Evolutionary conservation across 768 basidiomycete species (phyloP), one percentile per base, ranked within the genome.

Genomic region (Amanita pallidorosea): DNA sequence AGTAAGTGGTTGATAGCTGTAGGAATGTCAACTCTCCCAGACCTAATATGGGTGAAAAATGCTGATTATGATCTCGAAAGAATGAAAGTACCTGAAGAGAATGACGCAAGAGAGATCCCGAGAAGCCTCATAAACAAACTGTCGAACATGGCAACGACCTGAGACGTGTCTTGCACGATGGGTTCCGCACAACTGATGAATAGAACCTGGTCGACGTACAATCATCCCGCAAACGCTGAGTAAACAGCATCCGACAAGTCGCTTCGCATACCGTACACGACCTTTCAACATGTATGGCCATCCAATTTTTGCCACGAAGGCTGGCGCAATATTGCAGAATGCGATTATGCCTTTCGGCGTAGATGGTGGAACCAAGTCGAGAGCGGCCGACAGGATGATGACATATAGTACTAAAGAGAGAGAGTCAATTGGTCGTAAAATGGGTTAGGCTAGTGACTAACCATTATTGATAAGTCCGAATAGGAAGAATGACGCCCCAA

Each of bases 401-500:
- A 99, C 95, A 67, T 98, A 96, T 51, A 95, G 73, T 4, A 96
- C 92, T 92, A 55, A 0, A 52, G 18, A 41, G 33, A 34, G 23
- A 37, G 46, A 4, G 43, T 52, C 7, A 55, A 41, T 22, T 15
- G 7, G 5, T 29, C 48, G 33, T 50, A 27, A 22, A 17, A 44
- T 40, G n/a, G 7, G 7, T 13, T 17, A 12, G 20, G 13, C 2
- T 40, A 23, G 1, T 36, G 22, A 36, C 22, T 51, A 22, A 87
- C 91, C 90, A 60, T 96, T 95, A 62, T 96, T 96, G 52, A 94
- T 85, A 20, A 94, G 75, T 5, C 93, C 93, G 58, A 95, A 95
- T 35, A 92, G 69, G 66, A 93, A 91, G 74, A 95, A 96, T 0
- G 92, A 90, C 34, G 69, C 47, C 4, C 70, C 72, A 18, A 79